phyloP scores from a whole-genome alignment of 768 basidiomycete species.

The Gyrodon lividus region DNA sequence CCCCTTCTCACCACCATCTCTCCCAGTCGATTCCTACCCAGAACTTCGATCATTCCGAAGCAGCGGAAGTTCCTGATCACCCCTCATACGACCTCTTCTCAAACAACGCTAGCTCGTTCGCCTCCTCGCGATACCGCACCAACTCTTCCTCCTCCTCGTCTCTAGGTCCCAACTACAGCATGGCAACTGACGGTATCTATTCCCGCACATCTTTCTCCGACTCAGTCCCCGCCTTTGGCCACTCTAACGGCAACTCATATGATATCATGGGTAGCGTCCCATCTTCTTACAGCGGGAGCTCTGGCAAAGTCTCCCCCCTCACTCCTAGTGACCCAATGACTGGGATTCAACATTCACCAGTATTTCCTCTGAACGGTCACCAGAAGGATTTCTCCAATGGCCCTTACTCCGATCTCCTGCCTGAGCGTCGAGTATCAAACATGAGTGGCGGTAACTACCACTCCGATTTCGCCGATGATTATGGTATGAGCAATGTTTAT shows the following conservation, averaged over 20 bases:
- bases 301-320: constrained; percentile 74
- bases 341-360: constrained; percentile 53
- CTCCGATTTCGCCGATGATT: constrained; percentile 65
- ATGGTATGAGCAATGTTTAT: constrained; percentile 49
- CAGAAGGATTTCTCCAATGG: constrained; percentile 57
- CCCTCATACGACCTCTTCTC: constrained; percentile 65
- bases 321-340: constrained; percentile 66
- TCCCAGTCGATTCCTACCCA: constrained; percentile 37
- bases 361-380: constrained; percentile 43
- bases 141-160: constrained; percentile 73
- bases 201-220: constrained; percentile 59
- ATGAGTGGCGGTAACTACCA: constrained; percentile 47
- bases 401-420: constrained; percentile 57
- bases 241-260: constrained; percentile 54
- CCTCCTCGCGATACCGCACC: constrained; percentile 62
- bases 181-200: constrained; percentile 59
- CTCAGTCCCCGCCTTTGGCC: constrained; percentile 55
- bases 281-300: constrained; percentile 56
- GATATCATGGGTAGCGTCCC: constrained; percentile 63
- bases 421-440: constrained; percentile 57
- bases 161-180: constrained; percentile 53
- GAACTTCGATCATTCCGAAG: constrained; percentile 51
- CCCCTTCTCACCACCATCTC: constrained; percentile 38
- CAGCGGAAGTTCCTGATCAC: constrained; percentile 57
- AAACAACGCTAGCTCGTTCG: constrained; percentile 45